Evolutionary conservation across 2,329 filamentous ascomycete species (phyloP), one percentile per base, ranked within the genome.

Genomic region (Diaporthe sp.): DNA sequence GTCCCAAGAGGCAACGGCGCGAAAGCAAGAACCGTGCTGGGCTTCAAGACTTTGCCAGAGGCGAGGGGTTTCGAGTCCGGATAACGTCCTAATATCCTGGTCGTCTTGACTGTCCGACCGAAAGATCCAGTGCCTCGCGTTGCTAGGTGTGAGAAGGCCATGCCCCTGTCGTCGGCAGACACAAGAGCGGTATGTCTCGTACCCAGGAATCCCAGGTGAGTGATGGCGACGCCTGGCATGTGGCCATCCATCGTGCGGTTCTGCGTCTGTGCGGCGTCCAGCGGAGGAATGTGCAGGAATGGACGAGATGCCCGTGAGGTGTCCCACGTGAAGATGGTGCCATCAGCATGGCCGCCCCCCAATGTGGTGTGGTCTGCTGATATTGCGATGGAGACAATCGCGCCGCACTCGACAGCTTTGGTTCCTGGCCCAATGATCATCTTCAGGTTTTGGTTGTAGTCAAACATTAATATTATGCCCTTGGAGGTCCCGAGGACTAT

Each of bases 111-210:
- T 0, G 92, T 93, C 75, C 97, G 91, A 8, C 94, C 95, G 31
- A 99, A 89, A 34, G 95, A 90, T 4, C 97, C 97, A 51, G 97
- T 93, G 2, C 97, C 97, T 80, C 97, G 90, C 13, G 95, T 98
- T 13, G 97, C 97, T 13, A 99, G 90, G 84, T 99, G 97, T 4
- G 97, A 98, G 83, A 99, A 99, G 0, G 97, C 96, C 97, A 99
- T 99, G 28, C 97, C 97, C 67, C 92, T 92, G 80, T 98, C 94
- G 84, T 99, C 96, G 3, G 97, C 97, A 5, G 97, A 99, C 15
- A 98, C 96, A 7, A 99, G 88, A 4, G 97, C 97, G 19, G 97
- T 99, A 80, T 97, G 96, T 76, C 97, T 90, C 4, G 95, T 98
- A 10, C 96, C 97, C 8, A 99, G 88, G 82, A 99, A 99, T 0